Conservation (phyloP, 345 rosid species). For the Nephelium lappaceum region DNA sequence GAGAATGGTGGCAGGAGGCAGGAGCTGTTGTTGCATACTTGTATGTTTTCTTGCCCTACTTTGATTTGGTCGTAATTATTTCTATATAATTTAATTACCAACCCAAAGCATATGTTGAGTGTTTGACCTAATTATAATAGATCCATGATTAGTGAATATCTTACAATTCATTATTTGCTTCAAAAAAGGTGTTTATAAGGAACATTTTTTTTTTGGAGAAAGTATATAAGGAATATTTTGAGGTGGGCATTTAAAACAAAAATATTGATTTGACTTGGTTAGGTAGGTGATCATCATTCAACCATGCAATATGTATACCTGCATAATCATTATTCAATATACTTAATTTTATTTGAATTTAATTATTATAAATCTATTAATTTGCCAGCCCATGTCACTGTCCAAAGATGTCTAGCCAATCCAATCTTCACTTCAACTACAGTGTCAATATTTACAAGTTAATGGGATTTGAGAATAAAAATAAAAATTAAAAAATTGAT, state of each 20-base stretch:
- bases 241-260: neutral
- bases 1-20: slow-evolving; percentile 1
- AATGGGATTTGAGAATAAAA: neutral
- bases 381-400: neutral
- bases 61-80: neutral
- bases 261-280: slow-evolving; percentile 9
- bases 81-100: neutral
- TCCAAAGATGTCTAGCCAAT: neutral
- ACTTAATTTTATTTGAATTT: too few relatives aligned
- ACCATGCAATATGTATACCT: neutral
- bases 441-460: neutral
- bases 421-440: neutral
- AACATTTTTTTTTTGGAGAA: too few relatives aligned
- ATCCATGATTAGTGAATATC: neutral
- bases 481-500: neutral
- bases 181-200: neutral
- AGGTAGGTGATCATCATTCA: slow-evolving; percentile 5
- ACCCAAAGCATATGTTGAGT: slow-evolving; percentile 5
- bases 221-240: neutral
- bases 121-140: slow-evolving; percentile 10
- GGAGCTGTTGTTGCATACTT: neutral
- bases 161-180: neutral
- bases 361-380: neutral
- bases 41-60: neutral
- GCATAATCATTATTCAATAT: neutral